Evolutionary conservation across 2,329 filamentous ascomycete species (phyloP), one percentile per base, ranked within the genome.

Genomic region (Huntiella moniliformis): DNA sequence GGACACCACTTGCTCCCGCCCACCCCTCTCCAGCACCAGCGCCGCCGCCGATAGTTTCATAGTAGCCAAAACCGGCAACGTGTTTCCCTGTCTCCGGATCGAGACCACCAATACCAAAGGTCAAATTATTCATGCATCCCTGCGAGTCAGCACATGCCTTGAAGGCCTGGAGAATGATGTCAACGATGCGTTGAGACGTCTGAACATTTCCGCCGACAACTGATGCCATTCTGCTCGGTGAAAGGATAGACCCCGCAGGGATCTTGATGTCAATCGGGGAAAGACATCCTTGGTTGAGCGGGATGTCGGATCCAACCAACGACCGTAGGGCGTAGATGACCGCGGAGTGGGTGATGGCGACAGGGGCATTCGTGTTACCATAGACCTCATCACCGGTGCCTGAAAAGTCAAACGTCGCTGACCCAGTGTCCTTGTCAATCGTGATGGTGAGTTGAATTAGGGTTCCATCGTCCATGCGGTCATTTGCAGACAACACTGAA

Each of bases 251-350:
- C 51, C 75, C 75, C 4, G 74, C 71, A 0, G 82, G 80, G 16
- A 88, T 85, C 49, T 70, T 71, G 57, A 87, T 80, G 50, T 75
- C 68, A 51, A 88, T 81, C 0, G 82, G 82, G 49, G 74, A 76
- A 17, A 88, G 62, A 51, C 83, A 88, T 51, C 83, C 83, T 59
- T 91, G 83, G 58, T 91, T 91, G 3, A 91, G 65, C 0, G 83
- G 83, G 5, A 91, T 87, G 51, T 88, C 82, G 54, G 84, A 76
- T 6, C 73, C 79, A 52, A 91, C 86, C 47, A 91, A 67, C 54
- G 78, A 83, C 18, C 83, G 73, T 12, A 91, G 66, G 54, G 82
- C 88, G 65, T 91, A 91, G 52, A 91, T 88, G 53, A 88, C 87
- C n/a, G 83, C 83, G 5, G 75, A 81, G 61, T 82, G 85, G 0